phyloP scores from a whole-genome alignment of 2,329 filamentous ascomycete genomes.

The Fusarium denticulatum region DNA sequence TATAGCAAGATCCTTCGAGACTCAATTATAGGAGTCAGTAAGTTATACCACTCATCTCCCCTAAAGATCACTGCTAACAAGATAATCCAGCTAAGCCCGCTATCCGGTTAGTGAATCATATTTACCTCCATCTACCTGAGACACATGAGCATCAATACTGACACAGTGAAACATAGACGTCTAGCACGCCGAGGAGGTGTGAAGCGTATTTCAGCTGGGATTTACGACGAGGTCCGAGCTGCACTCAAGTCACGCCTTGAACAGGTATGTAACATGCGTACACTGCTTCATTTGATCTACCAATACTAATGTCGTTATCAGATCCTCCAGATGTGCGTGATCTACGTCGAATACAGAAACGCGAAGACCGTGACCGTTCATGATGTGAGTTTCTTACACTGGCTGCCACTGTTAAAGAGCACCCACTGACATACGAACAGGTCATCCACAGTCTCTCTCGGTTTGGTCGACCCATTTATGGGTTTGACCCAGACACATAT shows the following conservation, averaged over 20 bases:
- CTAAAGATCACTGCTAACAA: not conserved
- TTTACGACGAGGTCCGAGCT: slow-evolving; percentile 70
- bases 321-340: slow-evolving; percentile 62
- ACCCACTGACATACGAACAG: slow-evolving; percentile 49
- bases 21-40: slow-evolving; percentile 61
- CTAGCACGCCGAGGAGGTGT: slow-evolving; percentile 80
- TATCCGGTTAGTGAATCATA: slow-evolving; percentile 56
- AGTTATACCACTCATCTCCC: slow-evolving; percentile 37
- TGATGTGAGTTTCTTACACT: slow-evolving; percentile 61
- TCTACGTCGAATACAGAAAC: slow-evolving; percentile 62
- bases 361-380: slow-evolving; percentile 70
- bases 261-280: slow-evolving; percentile 50
- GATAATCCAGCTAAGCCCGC: slow-evolving; percentile 60
- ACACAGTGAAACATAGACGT: slow-evolving; percentile 58
- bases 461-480: slow-evolving; percentile 65
- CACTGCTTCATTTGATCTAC: not conserved
- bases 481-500: slow-evolving; percentile 61
- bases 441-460: slow-evolving; percentile 62
- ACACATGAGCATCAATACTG: not conserved
- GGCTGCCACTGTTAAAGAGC: not conserved
- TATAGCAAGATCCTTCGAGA: slow-evolving; percentile 61
- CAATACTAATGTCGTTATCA: slow-evolving; percentile 43
- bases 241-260: slow-evolving; percentile 62
- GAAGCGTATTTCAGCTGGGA: slow-evolving; percentile 72
- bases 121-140: not conserved